Conservation (phyloP, 177 flowering plant genomes). For the Telopea speciosissima region DNA sequence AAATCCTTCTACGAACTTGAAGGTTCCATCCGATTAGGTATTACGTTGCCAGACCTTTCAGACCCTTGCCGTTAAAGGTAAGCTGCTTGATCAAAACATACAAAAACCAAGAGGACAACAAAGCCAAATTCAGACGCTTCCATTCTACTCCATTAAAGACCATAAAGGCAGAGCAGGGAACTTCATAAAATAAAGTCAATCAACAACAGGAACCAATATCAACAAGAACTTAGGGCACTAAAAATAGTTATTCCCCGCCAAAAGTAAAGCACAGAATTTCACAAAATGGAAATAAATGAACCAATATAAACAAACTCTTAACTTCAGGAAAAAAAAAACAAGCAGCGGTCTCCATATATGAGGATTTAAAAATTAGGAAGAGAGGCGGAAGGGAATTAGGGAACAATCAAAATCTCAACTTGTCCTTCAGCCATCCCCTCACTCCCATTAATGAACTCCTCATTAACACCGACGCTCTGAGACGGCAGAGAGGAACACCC, state of each 20-base stretch:
- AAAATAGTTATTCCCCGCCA: no score
- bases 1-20: neutral
- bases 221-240: neutral
- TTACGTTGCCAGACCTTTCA: no score
- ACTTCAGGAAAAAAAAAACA: no score
- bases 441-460: neutral
- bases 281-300: no score
- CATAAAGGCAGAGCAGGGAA: neutral
- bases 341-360: neutral
- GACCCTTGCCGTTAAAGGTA: no score
- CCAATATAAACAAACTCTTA: neutral
- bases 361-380: neutral
- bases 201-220: no score
- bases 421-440: neutral
- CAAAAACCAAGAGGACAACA: no score
- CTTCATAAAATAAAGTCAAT: neutral
- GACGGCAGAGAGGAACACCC: neutral
- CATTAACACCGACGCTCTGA: neutral
- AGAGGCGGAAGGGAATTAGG: neutral
- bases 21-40: no score
- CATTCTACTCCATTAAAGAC: neutral
- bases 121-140: neutral
- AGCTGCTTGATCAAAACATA: no score
- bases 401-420: neutral
- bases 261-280: no score